A percentile compares a stretch with the other conserved stretches of the same genome.
Evolutionary conservation across 371 early-diverging fungal species (phyloP).

Genomic region (Mucor irregularis): DNA sequence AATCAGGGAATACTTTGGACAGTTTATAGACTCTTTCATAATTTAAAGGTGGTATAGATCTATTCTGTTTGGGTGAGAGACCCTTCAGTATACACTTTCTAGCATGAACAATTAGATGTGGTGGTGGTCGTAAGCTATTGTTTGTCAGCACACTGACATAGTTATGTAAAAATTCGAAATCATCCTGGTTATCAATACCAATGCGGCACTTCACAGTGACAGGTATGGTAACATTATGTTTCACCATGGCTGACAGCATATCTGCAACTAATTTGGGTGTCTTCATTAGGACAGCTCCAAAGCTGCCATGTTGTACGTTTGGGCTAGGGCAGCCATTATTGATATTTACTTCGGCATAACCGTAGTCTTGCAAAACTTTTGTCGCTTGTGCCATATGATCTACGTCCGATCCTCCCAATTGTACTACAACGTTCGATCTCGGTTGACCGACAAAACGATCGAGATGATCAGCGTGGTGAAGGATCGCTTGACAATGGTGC

Average conservation of each 20-base stretch:
- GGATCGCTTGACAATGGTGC: constrained; percentile 73
- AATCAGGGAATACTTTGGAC: constrained; percentile 62
- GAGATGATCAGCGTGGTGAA: constrained; percentile 42
- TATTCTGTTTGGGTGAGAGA: constrained; percentile 83
- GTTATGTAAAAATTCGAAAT: constrained; percentile 57
- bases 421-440: constrained; percentile 57
- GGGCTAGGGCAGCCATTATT: constrained; percentile 82
- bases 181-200: constrained; percentile 74
- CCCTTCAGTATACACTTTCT: constrained; percentile 86
- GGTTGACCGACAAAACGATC: constrained; percentile 57
- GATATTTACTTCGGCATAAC: constrained; percentile 65
- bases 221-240: constrained; percentile 45
- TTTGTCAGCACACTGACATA: constrained; percentile 58
- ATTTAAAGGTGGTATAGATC: constrained; percentile 78
- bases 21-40: constrained; percentile 75
- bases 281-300: constrained; percentile 82
- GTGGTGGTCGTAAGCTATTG: constrained; percentile 28
- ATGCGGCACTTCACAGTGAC: constrained; percentile 79
- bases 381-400: constrained; percentile 56
- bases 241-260: constrained; percentile 61
- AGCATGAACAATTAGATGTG: constrained; percentile 82
- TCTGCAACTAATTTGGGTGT: constrained; percentile 58
- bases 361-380: constrained; percentile 47
- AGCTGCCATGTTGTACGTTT: constrained; percentile 64
- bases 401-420: constrained; percentile 63